Evolutionary conservation across 202 grass and related monocot genomes (phyloP).

Genomic region (Schoenoplectus tabernaemontani): DNA sequence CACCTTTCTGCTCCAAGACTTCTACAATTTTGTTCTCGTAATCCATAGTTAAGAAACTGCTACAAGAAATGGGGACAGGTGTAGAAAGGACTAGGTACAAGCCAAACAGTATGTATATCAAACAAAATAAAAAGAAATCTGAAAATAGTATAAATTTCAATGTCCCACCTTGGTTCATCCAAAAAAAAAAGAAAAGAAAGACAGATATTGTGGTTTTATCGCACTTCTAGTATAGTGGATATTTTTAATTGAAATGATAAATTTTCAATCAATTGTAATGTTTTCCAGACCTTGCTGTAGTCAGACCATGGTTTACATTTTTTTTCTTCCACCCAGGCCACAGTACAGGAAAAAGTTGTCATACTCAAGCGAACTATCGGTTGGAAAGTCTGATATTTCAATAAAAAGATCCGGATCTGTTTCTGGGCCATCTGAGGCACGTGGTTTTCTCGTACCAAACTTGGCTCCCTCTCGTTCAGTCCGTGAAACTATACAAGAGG

Average conservation of each 20-base stretch:
- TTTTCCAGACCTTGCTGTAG: neutral
- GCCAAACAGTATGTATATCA: neutral
- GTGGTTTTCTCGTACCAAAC: slow-evolving; percentile 69
- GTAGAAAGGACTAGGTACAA: neutral
- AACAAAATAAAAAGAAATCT: neutral
- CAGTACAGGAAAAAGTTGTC: slow-evolving; percentile 59
- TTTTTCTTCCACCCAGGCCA: slow-evolving; percentile 37
- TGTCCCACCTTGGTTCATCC: neutral
- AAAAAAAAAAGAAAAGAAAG: neutral
- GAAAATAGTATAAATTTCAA: neutral
- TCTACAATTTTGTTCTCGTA: neutral
- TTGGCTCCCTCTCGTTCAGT: slow-evolving; percentile 77
- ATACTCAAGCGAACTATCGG: slow-evolving; percentile 51
- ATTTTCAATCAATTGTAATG: neutral
- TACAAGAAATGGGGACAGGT: neutral
- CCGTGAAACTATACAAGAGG: slow-evolving; percentile 80
- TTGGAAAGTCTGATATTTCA: slow-evolving; percentile 22
- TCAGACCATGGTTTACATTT: neutral
- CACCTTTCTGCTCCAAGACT: neutral
- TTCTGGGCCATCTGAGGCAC: slow-evolving; percentile 41
- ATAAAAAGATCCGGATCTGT: slow-evolving; percentile 14
- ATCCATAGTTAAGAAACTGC: neutral
- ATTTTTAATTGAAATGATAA: neutral
- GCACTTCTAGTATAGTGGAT: neutral
- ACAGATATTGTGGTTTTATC: neutral